A percentile compares a stretch with the other conserved stretches of the same genome.
Conservation (phyloP, 169 alveolate genomes). For the Cryptosporidium ubiquitum region DNA sequence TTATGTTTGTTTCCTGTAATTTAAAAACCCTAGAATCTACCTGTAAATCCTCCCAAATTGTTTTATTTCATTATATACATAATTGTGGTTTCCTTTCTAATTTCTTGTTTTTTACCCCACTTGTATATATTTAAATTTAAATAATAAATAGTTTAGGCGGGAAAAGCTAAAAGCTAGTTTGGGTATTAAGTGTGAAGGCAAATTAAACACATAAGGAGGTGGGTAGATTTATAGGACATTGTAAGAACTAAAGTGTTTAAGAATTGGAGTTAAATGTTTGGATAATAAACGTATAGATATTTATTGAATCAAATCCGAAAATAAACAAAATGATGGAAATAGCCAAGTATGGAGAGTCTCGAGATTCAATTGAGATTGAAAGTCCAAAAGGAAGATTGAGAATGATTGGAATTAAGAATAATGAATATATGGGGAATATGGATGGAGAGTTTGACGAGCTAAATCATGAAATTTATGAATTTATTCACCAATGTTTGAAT, state of each 20-base stretch:
- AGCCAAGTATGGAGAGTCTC: conserved; percentile 9
- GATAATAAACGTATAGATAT: background rate
- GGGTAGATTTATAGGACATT: background rate
- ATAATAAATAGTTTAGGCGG: conserved; percentile 27
- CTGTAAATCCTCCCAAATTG: background rate
- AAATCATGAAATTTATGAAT: conserved; percentile 62
- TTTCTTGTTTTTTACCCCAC: conserved; percentile 13
- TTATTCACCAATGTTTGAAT: conserved; percentile 61
- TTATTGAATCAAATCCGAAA: background rate
- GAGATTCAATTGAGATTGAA: conserved; percentile 8
- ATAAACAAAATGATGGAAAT: background rate
- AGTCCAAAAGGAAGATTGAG: background rate
- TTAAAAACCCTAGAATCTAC: background rate
- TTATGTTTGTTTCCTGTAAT: background rate
- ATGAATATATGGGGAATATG: background rate
- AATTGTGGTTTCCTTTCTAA: background rate
- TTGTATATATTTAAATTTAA: background rate
- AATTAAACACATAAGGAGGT: conserved; percentile 6
- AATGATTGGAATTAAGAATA: background rate
- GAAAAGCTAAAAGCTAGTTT: background rate
- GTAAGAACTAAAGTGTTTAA: background rate
- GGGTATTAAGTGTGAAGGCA: background rate
- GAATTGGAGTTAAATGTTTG: conserved; percentile 4
- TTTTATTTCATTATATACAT: background rate
- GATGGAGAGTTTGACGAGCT: conserved; percentile 72